A percentile compares a stretch with the other conserved stretches of the same genome.
Conservation (phyloP, 2,329 filamentous ascomycete genomes). For the Cladosporium colombiae region DNA sequence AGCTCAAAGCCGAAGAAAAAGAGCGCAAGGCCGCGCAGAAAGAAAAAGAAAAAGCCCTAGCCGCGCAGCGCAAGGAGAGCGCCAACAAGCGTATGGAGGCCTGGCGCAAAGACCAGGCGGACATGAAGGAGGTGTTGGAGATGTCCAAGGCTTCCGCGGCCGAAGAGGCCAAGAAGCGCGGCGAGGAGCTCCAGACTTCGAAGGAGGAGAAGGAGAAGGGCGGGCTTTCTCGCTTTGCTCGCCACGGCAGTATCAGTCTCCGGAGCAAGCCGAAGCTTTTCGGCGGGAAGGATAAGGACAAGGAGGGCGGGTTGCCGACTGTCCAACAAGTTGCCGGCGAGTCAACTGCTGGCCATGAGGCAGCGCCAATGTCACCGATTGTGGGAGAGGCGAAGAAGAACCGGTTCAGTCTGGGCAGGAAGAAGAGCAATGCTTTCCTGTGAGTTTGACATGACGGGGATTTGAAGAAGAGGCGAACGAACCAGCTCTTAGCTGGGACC, state of each 20-base stretch:
- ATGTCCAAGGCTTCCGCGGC: conserved; percentile 65
- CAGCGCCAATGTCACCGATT: conserved; percentile 17
- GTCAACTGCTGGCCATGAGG: conserved; percentile 27
- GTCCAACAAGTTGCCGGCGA: conserved; percentile 26
- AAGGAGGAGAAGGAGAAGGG: conserved; percentile 26
- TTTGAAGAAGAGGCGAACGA: no score
- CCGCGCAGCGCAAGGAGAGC: conserved; percentile 37
- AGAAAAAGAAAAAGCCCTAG: conserved; percentile 54
- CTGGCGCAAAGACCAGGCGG: conserved; percentile 61
- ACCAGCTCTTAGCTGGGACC: no score
- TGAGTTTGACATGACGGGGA: not conserved
- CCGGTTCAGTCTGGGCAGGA: conserved; percentile 68
- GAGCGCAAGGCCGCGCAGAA: conserved; percentile 60
- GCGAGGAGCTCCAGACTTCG: conserved; percentile 20
- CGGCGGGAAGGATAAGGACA: conserved; percentile 49
- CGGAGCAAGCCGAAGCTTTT: conserved; percentile 74
- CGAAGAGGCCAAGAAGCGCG: conserved; percentile 49
- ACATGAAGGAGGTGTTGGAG: conserved; percentile 64
- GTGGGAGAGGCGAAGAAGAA: conserved; percentile 55
- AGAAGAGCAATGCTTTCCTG: conserved; percentile 60
- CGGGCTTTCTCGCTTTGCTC: conserved; percentile 64
- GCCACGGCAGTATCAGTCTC: conserved; percentile 72
- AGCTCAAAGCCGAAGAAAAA: conserved; percentile 59
- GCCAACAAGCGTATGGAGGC: conserved; percentile 52
- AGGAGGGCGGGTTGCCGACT: conserved; percentile 23